Evolutionary conservation across 2,329 filamentous ascomycete genomes (phyloP).

Genomic region (Lachnum nothofagi): DNA sequence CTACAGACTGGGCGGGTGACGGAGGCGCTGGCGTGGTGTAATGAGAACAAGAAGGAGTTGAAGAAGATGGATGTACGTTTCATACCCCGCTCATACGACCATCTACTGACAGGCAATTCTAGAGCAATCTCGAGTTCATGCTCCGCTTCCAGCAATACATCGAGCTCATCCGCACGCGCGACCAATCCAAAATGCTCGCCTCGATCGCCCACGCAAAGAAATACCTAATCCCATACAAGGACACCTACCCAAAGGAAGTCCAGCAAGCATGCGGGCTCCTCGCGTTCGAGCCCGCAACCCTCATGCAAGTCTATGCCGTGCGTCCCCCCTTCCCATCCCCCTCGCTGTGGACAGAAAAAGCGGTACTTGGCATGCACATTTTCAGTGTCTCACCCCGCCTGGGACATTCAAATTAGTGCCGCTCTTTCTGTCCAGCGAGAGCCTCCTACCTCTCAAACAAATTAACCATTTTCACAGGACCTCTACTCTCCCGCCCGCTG

Average conservation of each 20-base stretch:
- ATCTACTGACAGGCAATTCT: conserved; percentile 12
- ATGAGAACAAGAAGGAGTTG: conserved; percentile 85
- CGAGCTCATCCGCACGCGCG: conserved; percentile 70
- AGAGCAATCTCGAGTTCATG: conserved; percentile 87
- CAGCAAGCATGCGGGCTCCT: conserved; percentile 73
- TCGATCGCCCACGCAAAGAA: conserved; percentile 79
- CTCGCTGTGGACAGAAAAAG: conserved; percentile 35
- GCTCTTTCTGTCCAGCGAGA: conserved; percentile 66
- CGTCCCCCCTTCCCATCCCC: not conserved
- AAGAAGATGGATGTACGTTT: conserved; percentile 72
- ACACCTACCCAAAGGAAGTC: conserved; percentile 64
- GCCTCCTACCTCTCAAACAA: not conserved
- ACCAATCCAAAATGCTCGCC: conserved; percentile 62
- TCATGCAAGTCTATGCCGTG: conserved; percentile 51
- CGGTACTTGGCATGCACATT: no score
- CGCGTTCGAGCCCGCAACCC: conserved; percentile 61
- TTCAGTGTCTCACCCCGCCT: no score
- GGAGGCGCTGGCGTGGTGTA: conserved; percentile 84
- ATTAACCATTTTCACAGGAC: no score
- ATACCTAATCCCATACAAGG: conserved; percentile 66
- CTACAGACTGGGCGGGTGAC: conserved; percentile 65
- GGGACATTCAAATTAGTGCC: no score
- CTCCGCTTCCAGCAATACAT: conserved; percentile 92
- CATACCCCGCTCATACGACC: not conserved
- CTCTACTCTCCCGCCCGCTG: conserved; percentile 53